Evolutionary conservation across 2,329 filamentous ascomycete genomes (phyloP).

Genomic region (Atkinsonella hypoxylon): DNA sequence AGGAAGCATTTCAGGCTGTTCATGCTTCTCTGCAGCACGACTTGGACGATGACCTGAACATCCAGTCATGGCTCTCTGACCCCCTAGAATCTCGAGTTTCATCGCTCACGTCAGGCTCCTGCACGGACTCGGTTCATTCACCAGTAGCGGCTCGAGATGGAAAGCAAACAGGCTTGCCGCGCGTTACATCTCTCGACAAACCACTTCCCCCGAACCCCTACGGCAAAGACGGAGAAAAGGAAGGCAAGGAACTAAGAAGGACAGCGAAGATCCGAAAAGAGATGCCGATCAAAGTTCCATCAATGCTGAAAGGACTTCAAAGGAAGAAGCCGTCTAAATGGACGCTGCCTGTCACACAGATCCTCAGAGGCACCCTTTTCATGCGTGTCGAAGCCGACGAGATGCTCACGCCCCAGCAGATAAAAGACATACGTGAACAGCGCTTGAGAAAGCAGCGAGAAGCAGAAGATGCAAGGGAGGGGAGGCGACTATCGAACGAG

Average conservation of each 20-base stretch:
- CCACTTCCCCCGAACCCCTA: constrained; percentile 13
- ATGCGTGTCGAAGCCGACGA: constrained; percentile 45
- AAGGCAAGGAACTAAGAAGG: neutral
- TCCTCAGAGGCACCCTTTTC: constrained; percentile 43
- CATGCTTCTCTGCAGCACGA: constrained; percentile 27
- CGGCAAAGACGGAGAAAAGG: constrained; percentile 2
- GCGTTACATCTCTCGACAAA: neutral
- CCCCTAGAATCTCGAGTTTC: constrained; percentile 6
- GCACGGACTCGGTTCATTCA: neutral
- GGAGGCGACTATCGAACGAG: constrained; percentile 2
- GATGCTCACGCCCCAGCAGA: constrained; percentile 22
- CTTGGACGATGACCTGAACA: constrained; percentile 22
- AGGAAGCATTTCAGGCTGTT: constrained; percentile 37
- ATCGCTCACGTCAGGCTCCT: neutral
- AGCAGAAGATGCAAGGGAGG: neutral
- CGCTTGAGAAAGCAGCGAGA: neutral
- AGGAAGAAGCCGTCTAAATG: constrained; percentile 27
- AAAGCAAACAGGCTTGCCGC: neutral
- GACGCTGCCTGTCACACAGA: constrained; percentile 43
- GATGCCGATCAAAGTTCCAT: neutral
- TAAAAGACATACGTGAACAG: neutral
- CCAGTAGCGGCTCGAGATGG: neutral
- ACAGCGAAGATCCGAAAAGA: neutral
- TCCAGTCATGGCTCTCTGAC: constrained; percentile 14
- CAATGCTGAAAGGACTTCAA: neutral